Conservation (phyloP, 208 protist genomes). For the Acanthamoeba healyi region DNA sequence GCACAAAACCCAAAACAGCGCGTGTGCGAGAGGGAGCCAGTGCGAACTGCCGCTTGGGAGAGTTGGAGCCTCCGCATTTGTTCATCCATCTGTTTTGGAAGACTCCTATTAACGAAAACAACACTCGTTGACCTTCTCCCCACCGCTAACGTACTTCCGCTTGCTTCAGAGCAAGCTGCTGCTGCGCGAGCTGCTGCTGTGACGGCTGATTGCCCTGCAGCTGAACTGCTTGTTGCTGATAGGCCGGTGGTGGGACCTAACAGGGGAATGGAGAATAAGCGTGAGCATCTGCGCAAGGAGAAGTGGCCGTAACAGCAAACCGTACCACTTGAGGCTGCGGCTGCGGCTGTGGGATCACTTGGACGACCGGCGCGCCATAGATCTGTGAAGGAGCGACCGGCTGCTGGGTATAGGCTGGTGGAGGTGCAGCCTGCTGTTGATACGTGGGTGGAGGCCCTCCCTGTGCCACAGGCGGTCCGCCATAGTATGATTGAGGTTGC, state of each 20-base stretch:
- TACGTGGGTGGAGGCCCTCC: neutral
- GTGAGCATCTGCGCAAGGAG: no score
- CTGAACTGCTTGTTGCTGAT: neutral
- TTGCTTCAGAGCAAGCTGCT: neutral
- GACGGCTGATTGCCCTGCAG: neutral
- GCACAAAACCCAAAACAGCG: neutral
- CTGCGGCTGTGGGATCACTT: neutral
- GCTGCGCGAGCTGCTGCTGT: conserved; percentile 2
- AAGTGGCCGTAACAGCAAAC: no score
- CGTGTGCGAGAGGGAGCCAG: neutral
- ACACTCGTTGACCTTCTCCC: no score
- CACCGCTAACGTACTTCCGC: neutral
- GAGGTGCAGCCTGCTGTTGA: neutral
- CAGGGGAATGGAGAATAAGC: no score
- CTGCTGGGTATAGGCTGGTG: neutral
- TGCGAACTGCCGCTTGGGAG: neutral
- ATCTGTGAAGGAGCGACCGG: neutral
- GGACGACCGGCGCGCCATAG: neutral
- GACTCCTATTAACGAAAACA: no score
- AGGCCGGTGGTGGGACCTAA: neutral
- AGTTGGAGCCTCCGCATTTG: neutral
- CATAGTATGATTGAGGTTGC: neutral
- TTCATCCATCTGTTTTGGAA: neutral
- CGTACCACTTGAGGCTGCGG: neutral
- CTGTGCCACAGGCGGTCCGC: neutral